These are phyloP conservation scores for Pseudoneurospora amorphoporcata DNA, from an alignment of 495 filamentous ascomycete species.

Conservation along the genomic window DNA sequence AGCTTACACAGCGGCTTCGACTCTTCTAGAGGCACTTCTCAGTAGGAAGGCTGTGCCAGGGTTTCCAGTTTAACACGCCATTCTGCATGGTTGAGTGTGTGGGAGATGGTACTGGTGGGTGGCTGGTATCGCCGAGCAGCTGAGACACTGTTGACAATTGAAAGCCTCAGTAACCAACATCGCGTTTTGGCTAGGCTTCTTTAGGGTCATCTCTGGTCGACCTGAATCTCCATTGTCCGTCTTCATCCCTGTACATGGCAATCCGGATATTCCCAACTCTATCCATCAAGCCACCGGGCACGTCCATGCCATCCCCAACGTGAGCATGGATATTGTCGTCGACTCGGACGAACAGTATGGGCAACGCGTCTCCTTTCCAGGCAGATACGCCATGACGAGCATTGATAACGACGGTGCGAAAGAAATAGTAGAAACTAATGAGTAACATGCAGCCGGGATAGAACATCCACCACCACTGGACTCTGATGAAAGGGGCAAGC, in stretches of 20 bases:
- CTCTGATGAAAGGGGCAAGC: conserved; percentile 20
- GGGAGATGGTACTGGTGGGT: background rate
- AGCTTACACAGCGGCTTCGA: background rate
- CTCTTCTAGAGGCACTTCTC: background rate
- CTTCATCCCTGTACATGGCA: conserved; percentile 19
- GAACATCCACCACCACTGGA: conserved; percentile 29
- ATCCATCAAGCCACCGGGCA: conserved; percentile 23
- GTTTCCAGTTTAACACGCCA: background rate
- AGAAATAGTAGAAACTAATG: conserved; percentile 23
- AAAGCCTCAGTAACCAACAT: background rate
- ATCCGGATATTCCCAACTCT: conserved; percentile 21
- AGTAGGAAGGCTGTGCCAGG: background rate
- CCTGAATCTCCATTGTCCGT: conserved; percentile 27
- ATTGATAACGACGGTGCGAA: conserved; percentile 22
- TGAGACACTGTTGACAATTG: background rate
- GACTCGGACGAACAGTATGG: conserved; percentile 30
- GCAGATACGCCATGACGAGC: conserved; percentile 24
- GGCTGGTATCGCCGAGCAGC: background rate
- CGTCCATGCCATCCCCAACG: conserved; percentile 24
- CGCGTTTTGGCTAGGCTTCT: background rate
- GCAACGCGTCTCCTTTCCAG: conserved; percentile 28
- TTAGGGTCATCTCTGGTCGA: background rate
- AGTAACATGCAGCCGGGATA: conserved; percentile 28
- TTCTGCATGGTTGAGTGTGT: background rate
- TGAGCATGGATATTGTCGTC: conserved; percentile 22